Evolutionary conservation across 495 filamentous ascomycete species (phyloP), one percentile per base, ranked within the genome.

Genomic region (Chaetomium cochliodes): DNA sequence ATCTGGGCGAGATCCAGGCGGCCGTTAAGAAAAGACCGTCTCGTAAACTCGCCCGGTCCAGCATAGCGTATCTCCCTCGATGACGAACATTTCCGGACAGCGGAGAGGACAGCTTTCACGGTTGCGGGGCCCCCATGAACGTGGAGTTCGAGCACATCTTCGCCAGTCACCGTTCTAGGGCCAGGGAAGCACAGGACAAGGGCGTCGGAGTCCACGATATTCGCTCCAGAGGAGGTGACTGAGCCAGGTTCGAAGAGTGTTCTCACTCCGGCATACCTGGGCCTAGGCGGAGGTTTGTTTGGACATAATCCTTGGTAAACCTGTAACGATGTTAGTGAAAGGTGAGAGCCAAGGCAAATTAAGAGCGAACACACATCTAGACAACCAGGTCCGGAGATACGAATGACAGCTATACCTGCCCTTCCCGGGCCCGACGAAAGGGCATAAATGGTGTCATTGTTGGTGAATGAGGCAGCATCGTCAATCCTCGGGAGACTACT

Each of bases 1-100:
- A 98, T 88, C 77, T 98, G 93, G n/a, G 92, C 89, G 3, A 98
- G 84, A 65, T 92, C 89, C 5, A 98, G 82, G 1, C 92, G 85
- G 67, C 88, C 81, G 74, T 97, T 97, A 75, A 90, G 80, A 73
- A 98, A 98, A 8, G 96, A 92, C 44, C 93, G 90, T 39, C 88
- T 87, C 8, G 94, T 98, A 76, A 98, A 98, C 71, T 98, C 94
- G 62, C 94, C 94, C 0, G 94, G 90, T 69, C 97, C 94, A 0
- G 94, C 94, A 69, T 96, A 96, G 13, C 91, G 91, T 51, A 97
- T 85, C 18, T 25, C 52, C 16, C 30, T 37, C 3, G 42, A 33
- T 6, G 67, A 63, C 6, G 46, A 8, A 56, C 70, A 78, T 44
- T 77, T 77, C 0, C 88, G 81, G 61, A 98, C 91, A 11, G 92